Base-by-base conservation (phyloP, 2,329 filamentous ascomycete species). In the Dactylonectria macrodidyma region DNA sequence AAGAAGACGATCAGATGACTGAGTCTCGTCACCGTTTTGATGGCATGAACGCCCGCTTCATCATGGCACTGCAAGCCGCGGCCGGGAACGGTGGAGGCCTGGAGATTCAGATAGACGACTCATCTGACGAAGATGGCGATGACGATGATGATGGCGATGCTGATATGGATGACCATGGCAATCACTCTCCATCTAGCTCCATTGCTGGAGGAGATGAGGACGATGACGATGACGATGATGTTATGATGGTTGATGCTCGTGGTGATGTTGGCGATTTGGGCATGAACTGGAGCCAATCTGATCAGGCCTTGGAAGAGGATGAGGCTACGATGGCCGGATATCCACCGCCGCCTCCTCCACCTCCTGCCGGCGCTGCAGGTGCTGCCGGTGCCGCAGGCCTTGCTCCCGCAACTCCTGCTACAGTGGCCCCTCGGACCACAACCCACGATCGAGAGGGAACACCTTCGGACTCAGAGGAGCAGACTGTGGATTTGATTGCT, bases 281-380 rank as follows among this genome's bases (percentile, higher is more conserved):
- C 57, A 82, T 88, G 66, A 86, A 86, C 71, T 88, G 86, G 85
- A 83, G 82, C 51, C 83, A 84, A 44, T 82, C 83, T 34, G 91
- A 93, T 34, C 90, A 93, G 70, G 90, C 91, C 33, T 84, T 94
- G 51, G 93, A 95, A 77, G 88, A 91, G 61, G 89, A 92, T 71
- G 93, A 96, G 79, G 92, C 93, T 34, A 94, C 94, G 16, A 86
- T 94, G 76, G 92, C 92, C 61, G 93, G 92, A 22, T 94, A 95
- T 52, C 87, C 88, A 4, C 89, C 91, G 6, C 87, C 88, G 1
- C 89, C 88, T 7, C 88, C 90, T 1, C 92, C 92, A 7, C 90
- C 90, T 26, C 89, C 90, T 33, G 70, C 73, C 19, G 87, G 87
- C 54, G 84, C 87, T 52, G 78, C 81, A 26, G 80, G 82, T 41